A percentile compares a stretch with the other conserved stretches of the same genome.
Evolutionary conservation across 768 basidiomycete genomes (phyloP).

Genomic region (Infundibulicybe gibba): DNA sequence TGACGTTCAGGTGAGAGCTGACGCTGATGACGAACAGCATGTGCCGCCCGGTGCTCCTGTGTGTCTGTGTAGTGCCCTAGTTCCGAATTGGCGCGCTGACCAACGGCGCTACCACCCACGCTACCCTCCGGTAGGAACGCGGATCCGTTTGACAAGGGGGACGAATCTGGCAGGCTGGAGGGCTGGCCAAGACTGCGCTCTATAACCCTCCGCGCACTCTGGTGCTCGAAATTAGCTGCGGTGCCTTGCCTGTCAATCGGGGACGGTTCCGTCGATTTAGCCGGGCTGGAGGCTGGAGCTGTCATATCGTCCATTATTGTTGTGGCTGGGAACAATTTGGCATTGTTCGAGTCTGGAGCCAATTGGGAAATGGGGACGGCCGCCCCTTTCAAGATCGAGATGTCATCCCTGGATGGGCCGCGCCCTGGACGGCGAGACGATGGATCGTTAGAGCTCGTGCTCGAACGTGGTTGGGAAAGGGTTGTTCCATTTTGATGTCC

Average conservation of each 20-base stretch:
- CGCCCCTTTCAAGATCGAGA: constrained; percentile 41
- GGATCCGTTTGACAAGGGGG: constrained; percentile 60
- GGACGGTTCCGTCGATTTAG: constrained; percentile 48
- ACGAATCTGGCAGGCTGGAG: constrained; percentile 49
- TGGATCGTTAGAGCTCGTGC: constrained; percentile 42
- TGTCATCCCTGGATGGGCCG: constrained; percentile 56
- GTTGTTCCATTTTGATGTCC: constrained; percentile 20
- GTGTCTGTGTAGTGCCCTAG: constrained; percentile 78
- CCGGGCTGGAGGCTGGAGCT: constrained; percentile 47
- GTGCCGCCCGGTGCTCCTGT: constrained; percentile 26
- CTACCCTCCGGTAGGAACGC: constrained; percentile 28
- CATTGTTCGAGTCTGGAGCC: constrained; percentile 48
- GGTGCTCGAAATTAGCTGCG: constrained; percentile 27
- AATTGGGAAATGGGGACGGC: constrained; percentile 58
- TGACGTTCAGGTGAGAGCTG: constrained; percentile 54
- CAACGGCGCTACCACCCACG: constrained; percentile 23
- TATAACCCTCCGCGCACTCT: constrained; percentile 35
- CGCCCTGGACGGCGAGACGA: constrained; percentile 34
- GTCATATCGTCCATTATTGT: constrained; percentile 30
- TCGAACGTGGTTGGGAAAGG: constrained; percentile 49
- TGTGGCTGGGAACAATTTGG: constrained; percentile 56
- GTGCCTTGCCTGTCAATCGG: constrained; percentile 37
- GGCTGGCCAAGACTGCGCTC: constrained; percentile 43
- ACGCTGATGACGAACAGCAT: constrained; percentile 28
- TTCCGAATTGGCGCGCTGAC: constrained; percentile 73